Conservation (phyloP, 148 eudicot species). For the Rhododendron henanense region DNA sequence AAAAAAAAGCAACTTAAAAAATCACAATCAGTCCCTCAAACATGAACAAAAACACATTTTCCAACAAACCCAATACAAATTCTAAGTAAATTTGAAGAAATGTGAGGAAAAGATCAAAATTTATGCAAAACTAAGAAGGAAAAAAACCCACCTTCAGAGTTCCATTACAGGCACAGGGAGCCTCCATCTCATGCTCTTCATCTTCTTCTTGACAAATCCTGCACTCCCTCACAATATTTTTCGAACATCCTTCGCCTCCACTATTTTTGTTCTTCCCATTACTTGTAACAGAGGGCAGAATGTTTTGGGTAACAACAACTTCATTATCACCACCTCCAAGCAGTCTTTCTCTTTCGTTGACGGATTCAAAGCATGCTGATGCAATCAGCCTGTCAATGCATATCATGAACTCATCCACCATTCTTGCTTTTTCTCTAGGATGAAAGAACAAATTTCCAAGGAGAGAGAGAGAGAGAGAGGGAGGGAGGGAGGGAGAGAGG, state of each 20-base stretch:
- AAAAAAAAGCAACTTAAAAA: too few species aligned
- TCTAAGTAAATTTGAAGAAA: too few species aligned
- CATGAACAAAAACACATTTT: background rate
- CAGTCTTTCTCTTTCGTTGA: conserved; percentile 11
- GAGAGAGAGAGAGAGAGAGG: background rate
- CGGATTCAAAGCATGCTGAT: conserved; percentile 37
- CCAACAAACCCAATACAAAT: background rate
- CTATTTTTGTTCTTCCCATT: conserved; percentile 1
- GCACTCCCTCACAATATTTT: conserved; percentile 54
- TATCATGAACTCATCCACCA: conserved; percentile 68
- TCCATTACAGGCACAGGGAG: conserved; percentile 89
- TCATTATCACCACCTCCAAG: background rate
- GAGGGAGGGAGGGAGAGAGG: background rate
- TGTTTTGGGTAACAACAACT: background rate
- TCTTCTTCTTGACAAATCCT: conserved; percentile 86
- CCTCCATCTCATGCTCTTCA: conserved; percentile 55
- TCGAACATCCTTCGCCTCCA: conserved; percentile 24
- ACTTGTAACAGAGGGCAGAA: background rate
- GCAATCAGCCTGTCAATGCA: conserved; percentile 58
- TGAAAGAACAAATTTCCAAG: background rate
- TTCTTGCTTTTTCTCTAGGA: conserved; percentile 5
- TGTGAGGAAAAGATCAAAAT: too few species aligned
- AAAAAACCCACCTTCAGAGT: conserved; percentile 60
- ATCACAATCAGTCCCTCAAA: background rate
- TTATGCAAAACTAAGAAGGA: background rate